A percentile compares a stretch with the other conserved stretches of the same genome.
Evolutionary conservation across 2,329 filamentous ascomycete species (phyloP).

Genomic region (Aureobasidium subglaciale): DNA sequence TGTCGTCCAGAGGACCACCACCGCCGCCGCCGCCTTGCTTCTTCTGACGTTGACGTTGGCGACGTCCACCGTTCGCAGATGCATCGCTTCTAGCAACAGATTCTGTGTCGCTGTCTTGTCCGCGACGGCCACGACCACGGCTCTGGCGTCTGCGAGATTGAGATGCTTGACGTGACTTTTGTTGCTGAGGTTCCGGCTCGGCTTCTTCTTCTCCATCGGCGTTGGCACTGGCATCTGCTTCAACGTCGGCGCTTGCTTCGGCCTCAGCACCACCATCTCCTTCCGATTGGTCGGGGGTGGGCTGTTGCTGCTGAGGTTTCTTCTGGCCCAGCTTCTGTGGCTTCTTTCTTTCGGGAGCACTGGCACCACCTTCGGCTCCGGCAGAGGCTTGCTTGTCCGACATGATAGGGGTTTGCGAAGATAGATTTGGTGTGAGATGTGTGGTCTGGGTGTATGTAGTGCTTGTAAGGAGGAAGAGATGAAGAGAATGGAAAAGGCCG

Average conservation of each 20-base stretch:
- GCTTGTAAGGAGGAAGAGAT: neutral
- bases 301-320: slow-evolving; percentile 39
- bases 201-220: slow-evolving; percentile 34
- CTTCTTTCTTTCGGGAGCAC: slow-evolving; percentile 33
- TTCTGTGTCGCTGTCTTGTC: slow-evolving; percentile 45
- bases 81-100: slow-evolving; percentile 48
- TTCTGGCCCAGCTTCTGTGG: slow-evolving; percentile 42
- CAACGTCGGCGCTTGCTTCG: slow-evolving; percentile 26
- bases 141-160: slow-evolving; percentile 43
- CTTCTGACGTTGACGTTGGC: slow-evolving; percentile 48
- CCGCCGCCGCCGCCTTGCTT: slow-evolving; percentile 40
- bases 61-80: slow-evolving; percentile 47
- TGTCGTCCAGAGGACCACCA: slow-evolving; percentile 46
- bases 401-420: slow-evolving; percentile 20
- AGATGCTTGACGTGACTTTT: slow-evolving; percentile 31
- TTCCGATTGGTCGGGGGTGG: slow-evolving; percentile 39
- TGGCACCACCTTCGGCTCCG: slow-evolving; percentile 17
- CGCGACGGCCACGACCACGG: slow-evolving; percentile 41
- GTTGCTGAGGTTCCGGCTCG: slow-evolving; percentile 38
- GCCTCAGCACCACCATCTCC: slow-evolving; percentile 28
- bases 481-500: slow-evolving; percentile 1
- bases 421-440: too few species aligned
- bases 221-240: slow-evolving; percentile 33
- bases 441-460: slow-evolving; percentile 18
- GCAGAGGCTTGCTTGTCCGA: slow-evolving; percentile 20